Percentiles rank a stretch among this genome's conserved stretches.
Conservation (phyloP, 148 eudicot genomes). For the Vaccinium vitisidaea region DNA sequence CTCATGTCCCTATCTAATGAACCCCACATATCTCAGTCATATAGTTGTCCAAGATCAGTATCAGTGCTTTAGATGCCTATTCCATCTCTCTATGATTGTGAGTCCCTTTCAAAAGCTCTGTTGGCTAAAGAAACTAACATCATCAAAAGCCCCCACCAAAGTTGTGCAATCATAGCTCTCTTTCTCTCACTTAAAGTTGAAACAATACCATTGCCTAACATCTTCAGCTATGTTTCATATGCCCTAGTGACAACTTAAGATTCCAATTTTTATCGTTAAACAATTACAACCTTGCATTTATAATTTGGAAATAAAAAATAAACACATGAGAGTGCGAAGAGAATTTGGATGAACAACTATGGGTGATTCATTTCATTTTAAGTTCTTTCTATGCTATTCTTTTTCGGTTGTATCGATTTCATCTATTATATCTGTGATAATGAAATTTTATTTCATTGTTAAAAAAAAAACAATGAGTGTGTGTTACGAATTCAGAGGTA, state of each 20-base stretch:
- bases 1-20: conserved; percentile 27
- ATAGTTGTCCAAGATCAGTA: not conserved
- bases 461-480: no score
- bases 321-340: not conserved
- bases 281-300: not conserved
- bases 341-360: not conserved
- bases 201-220: not conserved
- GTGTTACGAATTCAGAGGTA: no score
- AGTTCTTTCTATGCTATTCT: no score
- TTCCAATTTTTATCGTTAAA: not conserved
- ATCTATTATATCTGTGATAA: no score
- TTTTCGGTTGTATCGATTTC: no score
- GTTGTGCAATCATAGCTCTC: conserved; percentile 20
- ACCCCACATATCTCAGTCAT: conserved; percentile 49
- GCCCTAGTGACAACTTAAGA: not conserved
- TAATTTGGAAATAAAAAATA: not conserved
- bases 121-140: conserved; percentile 24
- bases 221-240: not conserved
- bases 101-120: conserved; percentile 39
- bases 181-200: not conserved
- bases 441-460: no score
- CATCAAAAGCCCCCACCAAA: conserved; percentile 33
- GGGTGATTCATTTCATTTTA: no score
- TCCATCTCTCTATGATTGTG: conserved; percentile 39
- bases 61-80: conserved; percentile 30